phyloP scores from a whole-genome alignment of 2,329 filamentous ascomycete genomes.

The Talaromyces atroroseus region DNA sequence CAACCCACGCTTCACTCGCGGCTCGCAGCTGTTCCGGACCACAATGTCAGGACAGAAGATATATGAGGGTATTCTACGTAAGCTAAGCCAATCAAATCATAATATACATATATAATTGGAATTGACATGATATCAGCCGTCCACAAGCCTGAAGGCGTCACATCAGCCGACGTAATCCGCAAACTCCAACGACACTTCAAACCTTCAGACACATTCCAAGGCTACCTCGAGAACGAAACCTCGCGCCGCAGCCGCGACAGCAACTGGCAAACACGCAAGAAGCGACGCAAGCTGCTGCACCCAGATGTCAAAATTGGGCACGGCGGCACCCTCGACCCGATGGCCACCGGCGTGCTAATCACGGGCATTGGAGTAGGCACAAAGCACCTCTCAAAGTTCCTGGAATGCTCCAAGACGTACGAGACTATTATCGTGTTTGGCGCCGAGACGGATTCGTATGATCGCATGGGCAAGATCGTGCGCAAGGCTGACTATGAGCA shows the following conservation, averaged over 20 bases:
- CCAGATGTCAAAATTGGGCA: constrained; percentile 88
- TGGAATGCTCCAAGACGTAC: constrained; percentile 88
- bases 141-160: constrained; percentile 82
- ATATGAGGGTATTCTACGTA: constrained; percentile 55
- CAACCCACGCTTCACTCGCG: constrained; percentile 17
- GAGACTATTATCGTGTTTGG: constrained; percentile 87
- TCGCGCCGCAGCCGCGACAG: constrained; percentile 52
- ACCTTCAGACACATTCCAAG: constrained; percentile 70
- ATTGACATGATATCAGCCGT: constrained; percentile 58
- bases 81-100: too few species aligned
- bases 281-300: constrained; percentile 51
- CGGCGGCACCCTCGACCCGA: constrained; percentile 88
- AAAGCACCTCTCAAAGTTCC: constrained; percentile 71
- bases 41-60: constrained; percentile 45
- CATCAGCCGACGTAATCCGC: constrained; percentile 85
- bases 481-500: constrained; percentile 70
- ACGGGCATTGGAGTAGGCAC: constrained; percentile 83
- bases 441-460: constrained; percentile 87
- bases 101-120: neutral
- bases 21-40: constrained; percentile 25
- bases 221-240: constrained; percentile 64
- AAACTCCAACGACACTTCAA: constrained; percentile 82
- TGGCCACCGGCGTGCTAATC: constrained; percentile 89
- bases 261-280: constrained; percentile 55
- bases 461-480: constrained; percentile 77